Evolutionary conservation across 1,139 yeast genomes (phyloP).

Genomic region (Oligophagozyma castellii): DNA sequence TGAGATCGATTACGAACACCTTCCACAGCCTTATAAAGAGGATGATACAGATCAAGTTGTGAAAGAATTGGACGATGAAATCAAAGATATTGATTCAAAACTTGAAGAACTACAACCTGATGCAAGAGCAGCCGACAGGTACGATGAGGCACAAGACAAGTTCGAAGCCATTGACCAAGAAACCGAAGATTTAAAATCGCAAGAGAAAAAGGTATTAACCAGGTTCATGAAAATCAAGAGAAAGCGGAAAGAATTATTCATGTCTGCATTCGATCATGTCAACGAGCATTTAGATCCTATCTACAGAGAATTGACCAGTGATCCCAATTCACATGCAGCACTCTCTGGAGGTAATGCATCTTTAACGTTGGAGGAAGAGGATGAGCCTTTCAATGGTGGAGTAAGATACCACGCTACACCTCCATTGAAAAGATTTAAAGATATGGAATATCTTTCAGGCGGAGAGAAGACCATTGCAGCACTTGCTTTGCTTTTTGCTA

Average conservation of each 20-base stretch:
- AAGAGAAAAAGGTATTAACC: slow-evolving; percentile 42
- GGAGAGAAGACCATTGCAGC: slow-evolving; percentile 98
- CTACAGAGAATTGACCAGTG: slow-evolving; percentile 76
- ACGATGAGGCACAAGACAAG: slow-evolving; percentile 52
- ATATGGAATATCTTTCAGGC: slow-evolving; percentile 86
- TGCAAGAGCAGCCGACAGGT: slow-evolving; percentile 64
- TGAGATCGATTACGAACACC: slow-evolving; percentile 41
- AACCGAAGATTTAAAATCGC: slow-evolving; percentile 45
- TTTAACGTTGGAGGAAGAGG: slow-evolving; percentile 74
- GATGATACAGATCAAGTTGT: slow-evolving; percentile 24
- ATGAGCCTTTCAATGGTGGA: slow-evolving; percentile 76
- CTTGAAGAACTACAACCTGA: slow-evolving; percentile 64
- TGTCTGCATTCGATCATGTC: slow-evolving; percentile 64
- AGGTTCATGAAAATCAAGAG: slow-evolving; percentile 49
- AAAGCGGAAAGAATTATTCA: slow-evolving; percentile 48
- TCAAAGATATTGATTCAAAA: slow-evolving; percentile 41
- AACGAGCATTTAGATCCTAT: slow-evolving; percentile 58
- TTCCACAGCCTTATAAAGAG: slow-evolving; percentile 32
- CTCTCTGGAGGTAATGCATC: slow-evolving; percentile 91
- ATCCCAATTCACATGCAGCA: slow-evolving; percentile 36
- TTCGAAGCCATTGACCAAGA: slow-evolving; percentile 52
- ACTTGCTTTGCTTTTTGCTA: slow-evolving; percentile 76
- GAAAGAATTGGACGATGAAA: slow-evolving; percentile 30
- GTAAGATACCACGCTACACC: slow-evolving; percentile 92
- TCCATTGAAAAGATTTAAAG: slow-evolving; percentile 86